A percentile compares a stretch with the other conserved stretches of the same genome.
Evolutionary conservation across 495 filamentous ascomycete genomes (phyloP).

Genomic region (Penicillium bovifimosum): DNA sequence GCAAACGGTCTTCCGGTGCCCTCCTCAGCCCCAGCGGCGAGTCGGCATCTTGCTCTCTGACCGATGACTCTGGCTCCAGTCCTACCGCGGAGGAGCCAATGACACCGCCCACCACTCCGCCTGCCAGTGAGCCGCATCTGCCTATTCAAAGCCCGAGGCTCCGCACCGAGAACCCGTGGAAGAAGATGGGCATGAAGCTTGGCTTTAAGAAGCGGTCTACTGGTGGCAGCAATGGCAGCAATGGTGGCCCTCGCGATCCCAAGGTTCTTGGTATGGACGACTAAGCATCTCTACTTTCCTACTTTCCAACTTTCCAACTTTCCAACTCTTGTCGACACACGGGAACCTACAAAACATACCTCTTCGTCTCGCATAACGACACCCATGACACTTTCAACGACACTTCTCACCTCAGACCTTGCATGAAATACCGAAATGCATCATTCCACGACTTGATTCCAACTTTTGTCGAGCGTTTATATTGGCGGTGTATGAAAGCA

Average conservation of each 20-base stretch:
- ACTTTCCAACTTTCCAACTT: too few species aligned
- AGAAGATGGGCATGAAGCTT: slow-evolving; percentile 76
- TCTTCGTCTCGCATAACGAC: slow-evolving; percentile 2
- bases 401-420: slow-evolving; percentile 6
- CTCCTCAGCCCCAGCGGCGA: slow-evolving; percentile 36
- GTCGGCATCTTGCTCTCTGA: slow-evolving; percentile 31
- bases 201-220: slow-evolving; percentile 59
- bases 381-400: background rate
- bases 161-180: slow-evolving; percentile 63
- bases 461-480: slow-evolving; percentile 24
- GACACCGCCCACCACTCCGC: slow-evolving; percentile 86
- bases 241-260: slow-evolving; percentile 28
- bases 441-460: slow-evolving; percentile 17
- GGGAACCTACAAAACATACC: background rate
- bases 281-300: slow-evolving; percentile 9
- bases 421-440: slow-evolving; percentile 15
- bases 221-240: slow-evolving; percentile 25
- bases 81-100: slow-evolving; percentile 58
- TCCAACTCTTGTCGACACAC: background rate
- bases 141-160: slow-evolving; percentile 48
- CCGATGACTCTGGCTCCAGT: slow-evolving; percentile 48
- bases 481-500: slow-evolving; percentile 33
- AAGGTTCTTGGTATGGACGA: slow-evolving; percentile 33
- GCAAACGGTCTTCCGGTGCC: slow-evolving; percentile 35
- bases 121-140: slow-evolving; percentile 54